Base-by-base conservation (phyloP, 768 basidiomycete species). In the Gymnopilus junonius region DNA sequence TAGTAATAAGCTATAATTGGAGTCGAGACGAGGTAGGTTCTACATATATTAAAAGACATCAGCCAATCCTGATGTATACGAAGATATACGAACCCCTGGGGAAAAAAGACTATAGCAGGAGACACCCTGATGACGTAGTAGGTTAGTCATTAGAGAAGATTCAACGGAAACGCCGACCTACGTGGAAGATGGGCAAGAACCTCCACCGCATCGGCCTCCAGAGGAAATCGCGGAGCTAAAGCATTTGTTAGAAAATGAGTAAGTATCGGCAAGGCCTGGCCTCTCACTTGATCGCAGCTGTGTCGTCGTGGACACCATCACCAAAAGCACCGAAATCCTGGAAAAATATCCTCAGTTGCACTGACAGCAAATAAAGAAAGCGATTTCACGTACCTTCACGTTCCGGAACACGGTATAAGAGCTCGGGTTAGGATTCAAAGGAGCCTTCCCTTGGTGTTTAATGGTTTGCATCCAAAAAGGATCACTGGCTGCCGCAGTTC, bases 41-140 rank as follows among this genome's bases (percentile, higher is more conserved):
- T 91, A n/a, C n/a, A n/a, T n/a, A 68, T 25, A 35, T 31, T 39
- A 42, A 21, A 56, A 23, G 35, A 6, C 7, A 37, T 54, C 6
- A 40, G 40, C 17, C 8, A 40, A 39, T 23, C 23, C 11, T 29
- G 20, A 23, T 27, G 55, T 23, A 12, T 29, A 31, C 3, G 31
- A 51, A 51, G 31, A 29, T 43, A 54, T 23, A 63, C 82, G 59
- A 74, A 88, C 90, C 91, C 92, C 64, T 77, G 70, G 0, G 92
- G 92, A 75, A 93, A 92, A 75, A 84, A 93, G 39, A 93, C 83
- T 17, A 93, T 70, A 6, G 89, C 92, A 14, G 92, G 91, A 0
- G 89, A 82, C 2, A 87, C 73, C 12, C 89, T 91, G 59, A 60
- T 39, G 11, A 51, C 21, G 17, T 25, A 53, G 45, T 55, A 34